Base-by-base conservation (phyloP, 78 protist species). In the Fonticula alba region DNA sequence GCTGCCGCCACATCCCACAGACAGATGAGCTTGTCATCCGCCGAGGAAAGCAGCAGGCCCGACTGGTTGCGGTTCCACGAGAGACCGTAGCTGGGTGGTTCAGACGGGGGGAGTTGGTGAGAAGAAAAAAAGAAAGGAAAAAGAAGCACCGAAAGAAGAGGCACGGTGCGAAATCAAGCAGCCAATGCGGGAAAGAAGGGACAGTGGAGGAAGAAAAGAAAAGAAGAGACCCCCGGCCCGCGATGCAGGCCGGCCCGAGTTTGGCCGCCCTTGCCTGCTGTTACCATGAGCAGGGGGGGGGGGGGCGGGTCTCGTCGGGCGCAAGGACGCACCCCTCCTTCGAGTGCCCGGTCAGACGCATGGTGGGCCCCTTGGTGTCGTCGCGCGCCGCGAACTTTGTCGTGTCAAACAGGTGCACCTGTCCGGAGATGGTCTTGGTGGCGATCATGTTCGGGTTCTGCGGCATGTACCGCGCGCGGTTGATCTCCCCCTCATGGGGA, bases 51-150 rank as follows among this genome's bases (percentile, higher is more conserved):
- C 27, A 93, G 74, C 22, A 35, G 24, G 50, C 89, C 94, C 36
- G 64, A 61, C 11, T 50, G 33, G 27, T 20, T 37, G 3, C 82
- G 86, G 71, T 53, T 73, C 98, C 98, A 93, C 10, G 78, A 46
- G 13, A 93, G 76, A 31, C 95, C 98, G 64, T 93, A 93, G n/a
- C 73, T 73, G n/a, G n/a, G n/a, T n/a, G n/a, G n/a, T n/a, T n/a
- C n/a, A n/a, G n/a, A n/a, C n/a, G n/a, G n/a, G n/a, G n/a, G n/a
- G n/a, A n/a, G n/a, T n/a, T n/a, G n/a, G 54, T 24, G n/a, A 27
- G 19, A 64, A 64, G 36, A 64, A 60, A 24, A n/a, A 20, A 41
- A 38, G 20, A 59, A 27, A 27, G 20, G 63, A n/a, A n/a, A n/a
- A n/a, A n/a, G n/a, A n/a, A n/a, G n/a, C n/a, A n/a, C n/a, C n/a